Percentiles rank a stretch among this genome's conserved stretches.
Evolutionary conservation across 495 filamentous ascomycete species (phyloP).

Genomic region (Annulohypoxylon maeteangense): DNA sequence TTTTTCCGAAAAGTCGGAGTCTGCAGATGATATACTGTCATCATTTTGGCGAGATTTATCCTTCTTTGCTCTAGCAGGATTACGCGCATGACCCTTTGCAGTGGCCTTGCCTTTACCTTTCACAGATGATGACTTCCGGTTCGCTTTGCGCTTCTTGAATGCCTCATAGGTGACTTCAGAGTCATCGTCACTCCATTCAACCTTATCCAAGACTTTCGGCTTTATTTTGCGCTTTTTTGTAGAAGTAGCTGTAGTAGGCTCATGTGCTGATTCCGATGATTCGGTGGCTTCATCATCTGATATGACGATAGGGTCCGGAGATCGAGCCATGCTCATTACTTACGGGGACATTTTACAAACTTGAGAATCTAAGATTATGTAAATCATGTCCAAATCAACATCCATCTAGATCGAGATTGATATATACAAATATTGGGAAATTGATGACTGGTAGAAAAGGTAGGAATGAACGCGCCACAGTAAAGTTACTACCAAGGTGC

Average conservation of each 20-base stretch:
- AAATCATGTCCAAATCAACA: neutral
- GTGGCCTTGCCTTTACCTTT: conserved; percentile 35
- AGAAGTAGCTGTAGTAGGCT: neutral
- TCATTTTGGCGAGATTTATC: conserved; percentile 24
- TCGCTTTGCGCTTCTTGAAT: conserved; percentile 42
- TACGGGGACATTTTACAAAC: neutral
- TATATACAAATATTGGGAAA: neutral
- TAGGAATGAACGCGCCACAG: neutral
- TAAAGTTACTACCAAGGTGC: neutral
- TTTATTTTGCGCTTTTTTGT: conserved; percentile 40
- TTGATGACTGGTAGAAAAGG: neutral
- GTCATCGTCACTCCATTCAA: conserved; percentile 44
- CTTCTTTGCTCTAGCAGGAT: conserved; percentile 12
- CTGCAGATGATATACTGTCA: conserved; percentile 30
- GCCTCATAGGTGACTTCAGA: conserved; percentile 20
- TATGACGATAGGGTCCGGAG: conserved; percentile 32
- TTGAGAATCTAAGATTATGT: neutral
- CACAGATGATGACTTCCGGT: conserved; percentile 1
- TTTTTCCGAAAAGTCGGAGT: conserved; percentile 18
- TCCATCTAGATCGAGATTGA: neutral
- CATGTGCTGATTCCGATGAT: conserved; percentile 32
- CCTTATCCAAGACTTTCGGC: conserved; percentile 8
- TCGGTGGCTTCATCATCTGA: conserved; percentile 43
- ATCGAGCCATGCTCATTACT: conserved; percentile 27
- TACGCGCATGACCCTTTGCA: conserved; percentile 18